Conservation (phyloP, 169 alveolate species). For the Plasmodium vivax region DNA sequence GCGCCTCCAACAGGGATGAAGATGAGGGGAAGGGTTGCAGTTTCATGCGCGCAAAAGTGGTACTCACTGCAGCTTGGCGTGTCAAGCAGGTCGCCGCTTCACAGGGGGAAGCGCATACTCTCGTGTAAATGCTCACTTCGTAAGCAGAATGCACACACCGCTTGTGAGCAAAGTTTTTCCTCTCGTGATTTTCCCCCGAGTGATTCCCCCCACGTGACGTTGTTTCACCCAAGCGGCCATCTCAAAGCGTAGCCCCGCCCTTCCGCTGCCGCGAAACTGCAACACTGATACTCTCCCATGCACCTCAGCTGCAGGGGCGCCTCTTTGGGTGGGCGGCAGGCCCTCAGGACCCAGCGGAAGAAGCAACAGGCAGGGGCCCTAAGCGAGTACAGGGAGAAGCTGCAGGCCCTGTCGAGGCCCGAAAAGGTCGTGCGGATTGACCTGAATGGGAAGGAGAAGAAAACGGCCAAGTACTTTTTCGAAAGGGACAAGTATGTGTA, state of each 20-base stretch:
- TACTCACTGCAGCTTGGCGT: not conserved
- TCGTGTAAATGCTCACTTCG: not conserved
- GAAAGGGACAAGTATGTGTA: slow-evolving; percentile 39
- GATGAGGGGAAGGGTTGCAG: not conserved
- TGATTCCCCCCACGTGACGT: not conserved
- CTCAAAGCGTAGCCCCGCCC: not conserved
- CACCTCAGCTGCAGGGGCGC: not conserved
- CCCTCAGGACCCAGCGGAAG: not conserved
- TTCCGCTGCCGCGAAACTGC: not conserved
- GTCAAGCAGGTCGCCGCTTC: not conserved
- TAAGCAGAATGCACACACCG: not conserved
- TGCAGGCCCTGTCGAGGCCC: slow-evolving; percentile 6
- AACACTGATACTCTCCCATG: not conserved
- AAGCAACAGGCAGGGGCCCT: not conserved
- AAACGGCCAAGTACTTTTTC: slow-evolving; percentile 23
- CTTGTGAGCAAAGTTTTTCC: not conserved
- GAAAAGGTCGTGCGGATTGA: slow-evolving; percentile 37
- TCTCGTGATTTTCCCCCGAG: too few relatives aligned
- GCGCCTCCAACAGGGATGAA: not conserved
- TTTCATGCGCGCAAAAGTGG: not conserved
- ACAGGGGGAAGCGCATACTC: not conserved
- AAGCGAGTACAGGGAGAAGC: slow-evolving; percentile 11
- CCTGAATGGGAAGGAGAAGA: slow-evolving; percentile 24
- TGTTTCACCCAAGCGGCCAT: not conserved
- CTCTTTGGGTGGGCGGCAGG: not conserved